phyloP scores from a whole-genome alignment of 23 red algal species.

The Cyanidioschyzon merolae region DNA sequence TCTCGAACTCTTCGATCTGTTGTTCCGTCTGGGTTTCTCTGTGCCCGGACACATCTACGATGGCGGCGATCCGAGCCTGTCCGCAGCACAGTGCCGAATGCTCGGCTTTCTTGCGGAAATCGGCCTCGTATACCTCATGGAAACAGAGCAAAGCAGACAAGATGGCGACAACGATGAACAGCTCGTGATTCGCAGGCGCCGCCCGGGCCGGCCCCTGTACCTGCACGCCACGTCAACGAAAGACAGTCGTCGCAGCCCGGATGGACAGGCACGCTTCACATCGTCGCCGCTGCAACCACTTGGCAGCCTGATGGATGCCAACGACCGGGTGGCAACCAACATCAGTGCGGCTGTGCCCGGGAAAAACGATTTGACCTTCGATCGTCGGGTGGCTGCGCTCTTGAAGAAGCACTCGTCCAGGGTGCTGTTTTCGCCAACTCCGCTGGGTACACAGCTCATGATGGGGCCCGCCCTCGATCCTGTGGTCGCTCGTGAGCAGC shows the following conservation, averaged over 20 bases:
- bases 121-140: slow-evolving; percentile 36
- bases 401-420: neutral
- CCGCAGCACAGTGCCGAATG: neutral
- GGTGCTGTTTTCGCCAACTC: neutral
- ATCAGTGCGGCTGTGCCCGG: too few relatives aligned
- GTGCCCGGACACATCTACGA: neutral
- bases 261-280: too few relatives aligned
- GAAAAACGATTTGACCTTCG: neutral
- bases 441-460: neutral
- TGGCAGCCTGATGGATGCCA: too few relatives aligned
- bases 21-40: slow-evolving; percentile 1
- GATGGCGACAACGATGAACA: neutral
- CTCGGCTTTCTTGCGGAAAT: slow-evolving; percentile 28
- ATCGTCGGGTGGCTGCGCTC: neutral
- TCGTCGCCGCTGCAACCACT: too few relatives aligned
- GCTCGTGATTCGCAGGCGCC: too few relatives aligned
- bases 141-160: neutral
- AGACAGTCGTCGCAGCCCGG: too few relatives aligned
- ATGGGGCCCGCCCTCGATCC: neutral
- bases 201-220: too few relatives aligned
- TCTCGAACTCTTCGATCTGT: neutral
- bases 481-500: neutral
- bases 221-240: too few relatives aligned
- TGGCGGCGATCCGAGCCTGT: neutral
- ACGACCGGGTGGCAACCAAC: too few relatives aligned